These are phyloP conservation scores for Trypanosomatidae sp. DNA, from an alignment of 208 protist species.

Conservation along the genomic window DNA sequence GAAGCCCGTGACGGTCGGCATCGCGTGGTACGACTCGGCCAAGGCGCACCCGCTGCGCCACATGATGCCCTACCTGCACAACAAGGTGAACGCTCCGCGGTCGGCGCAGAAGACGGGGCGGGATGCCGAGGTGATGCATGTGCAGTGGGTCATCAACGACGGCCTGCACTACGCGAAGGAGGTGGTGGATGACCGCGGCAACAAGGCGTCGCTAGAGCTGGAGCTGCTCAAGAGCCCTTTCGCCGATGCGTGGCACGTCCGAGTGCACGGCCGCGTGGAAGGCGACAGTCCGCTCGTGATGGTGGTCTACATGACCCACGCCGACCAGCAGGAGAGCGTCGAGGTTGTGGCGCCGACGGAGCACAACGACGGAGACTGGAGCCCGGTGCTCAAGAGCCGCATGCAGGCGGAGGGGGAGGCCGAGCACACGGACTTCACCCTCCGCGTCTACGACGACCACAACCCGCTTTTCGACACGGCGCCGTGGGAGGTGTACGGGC, in stretches of 20 bases:
- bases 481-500: constrained; percentile 63
- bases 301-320: constrained; percentile 73
- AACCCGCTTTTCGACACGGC: constrained; percentile 55
- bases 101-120: constrained; percentile 23
- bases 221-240: constrained; percentile 86
- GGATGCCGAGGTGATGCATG: constrained; percentile 60
- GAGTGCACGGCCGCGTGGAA: constrained; percentile 61
- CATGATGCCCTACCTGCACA: constrained; percentile 63
- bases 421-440: constrained; percentile 37
- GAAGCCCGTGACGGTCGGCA: constrained; percentile 66
- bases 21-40: constrained; percentile 81
- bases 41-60: constrained; percentile 59
- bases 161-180: constrained; percentile 79
- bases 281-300: constrained; percentile 38
- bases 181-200: constrained; percentile 51
- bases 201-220: constrained; percentile 47
- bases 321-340: constrained; percentile 33
- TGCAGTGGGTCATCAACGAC: constrained; percentile 72
- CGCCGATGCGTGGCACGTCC: constrained; percentile 79
- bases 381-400: constrained; percentile 46
- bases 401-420: constrained; percentile 36
- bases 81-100: constrained; percentile 64
- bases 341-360: constrained; percentile 30
- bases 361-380: constrained; percentile 61
- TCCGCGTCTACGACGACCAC: constrained; percentile 66